Base-by-base conservation (phyloP, 1,284 basidiomycete species). In the Trametes versicolor region DNA sequence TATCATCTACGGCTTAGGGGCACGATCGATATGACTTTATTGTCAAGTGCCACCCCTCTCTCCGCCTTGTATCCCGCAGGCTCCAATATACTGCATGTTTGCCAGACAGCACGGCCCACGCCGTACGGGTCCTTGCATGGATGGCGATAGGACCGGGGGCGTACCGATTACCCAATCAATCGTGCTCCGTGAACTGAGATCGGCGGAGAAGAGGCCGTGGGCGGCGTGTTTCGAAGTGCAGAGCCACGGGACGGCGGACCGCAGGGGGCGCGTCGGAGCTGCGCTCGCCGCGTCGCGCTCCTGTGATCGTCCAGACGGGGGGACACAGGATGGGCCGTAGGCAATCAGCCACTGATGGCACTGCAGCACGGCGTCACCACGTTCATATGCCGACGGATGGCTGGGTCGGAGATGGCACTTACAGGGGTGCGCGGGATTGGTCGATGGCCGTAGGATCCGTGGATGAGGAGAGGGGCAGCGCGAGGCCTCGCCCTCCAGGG, bases 191-290 rank as follows among this genome's bases (percentile, higher is more conserved):
- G 58, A 51, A 64, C 37, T 64, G 58, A 60, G 63, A 56, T 64
- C 58, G 63, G 58, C 63, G 63, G 58, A 51, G 53, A 27, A 48
- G 53, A 51, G 48, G 36, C 37, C n/a, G 23, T 13, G 54, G 48
- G 39, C 39, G 47, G 37, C 25, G 61, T 52, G 61, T 62, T 62
- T 57, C 49, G 61, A 62, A 37, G 7, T 27, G 61, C 61, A 57
- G 61, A 62, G 61, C 54, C 61, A 57, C 61, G 61, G 61, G 19
- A 32, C 15, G 61, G 53, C 61, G 61, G 61, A 39, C 61, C 61
- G 61, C 57, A 17, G 47, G 47, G 45, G 15, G 52, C 37, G 53
- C 48, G 21, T 37, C 58, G 52, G 59, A 34, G 54, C 53, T 57
- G 61, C 54, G 53, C 45, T 39, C n/a, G n/a, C n/a, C n/a, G n/a